Conservation (phyloP, 2,329 filamentous ascomycete species). For the Xylaria sp. region DNA sequence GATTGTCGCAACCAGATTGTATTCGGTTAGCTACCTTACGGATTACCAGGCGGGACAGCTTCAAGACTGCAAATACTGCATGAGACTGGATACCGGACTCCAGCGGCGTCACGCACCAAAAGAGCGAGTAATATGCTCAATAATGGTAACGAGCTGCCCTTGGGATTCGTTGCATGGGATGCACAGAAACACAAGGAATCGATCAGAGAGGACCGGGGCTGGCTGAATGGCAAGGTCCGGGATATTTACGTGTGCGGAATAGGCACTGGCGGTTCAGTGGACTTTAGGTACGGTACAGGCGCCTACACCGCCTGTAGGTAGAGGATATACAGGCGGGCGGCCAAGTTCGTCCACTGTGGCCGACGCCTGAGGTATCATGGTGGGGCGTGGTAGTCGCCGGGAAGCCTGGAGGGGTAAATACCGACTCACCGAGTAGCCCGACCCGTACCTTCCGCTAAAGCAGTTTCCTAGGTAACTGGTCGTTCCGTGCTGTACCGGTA, state of each 20-base stretch:
- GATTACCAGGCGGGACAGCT: not conserved
- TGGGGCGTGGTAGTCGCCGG: no score
- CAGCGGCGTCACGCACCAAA: not conserved
- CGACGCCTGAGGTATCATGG: no score
- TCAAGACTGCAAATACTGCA: not conserved
- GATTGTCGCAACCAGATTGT: constrained; percentile 1
- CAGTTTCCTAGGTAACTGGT: no score
- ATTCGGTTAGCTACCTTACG: no score
- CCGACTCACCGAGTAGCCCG: no score
- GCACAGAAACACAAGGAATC: constrained; percentile 11
- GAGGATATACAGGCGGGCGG: no score
- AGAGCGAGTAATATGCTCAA: not conserved
- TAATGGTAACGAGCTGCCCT: not conserved
- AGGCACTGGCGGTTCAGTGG: not conserved
- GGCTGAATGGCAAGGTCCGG: not conserved
- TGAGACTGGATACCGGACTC: constrained; percentile 1
- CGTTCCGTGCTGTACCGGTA: no score
- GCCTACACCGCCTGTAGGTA: no score
- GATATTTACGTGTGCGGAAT: not conserved
- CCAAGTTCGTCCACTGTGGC: no score
- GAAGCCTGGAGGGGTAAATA: no score
- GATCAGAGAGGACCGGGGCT: constrained; percentile 5
- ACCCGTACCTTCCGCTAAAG: no score
- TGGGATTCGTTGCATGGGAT: not conserved
- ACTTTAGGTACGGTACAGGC: no score